These are phyloP conservation scores for Amauroascus verrucosus DNA, from an alignment of 2,329 filamentous ascomycete species.

Conservation along the genomic window DNA sequence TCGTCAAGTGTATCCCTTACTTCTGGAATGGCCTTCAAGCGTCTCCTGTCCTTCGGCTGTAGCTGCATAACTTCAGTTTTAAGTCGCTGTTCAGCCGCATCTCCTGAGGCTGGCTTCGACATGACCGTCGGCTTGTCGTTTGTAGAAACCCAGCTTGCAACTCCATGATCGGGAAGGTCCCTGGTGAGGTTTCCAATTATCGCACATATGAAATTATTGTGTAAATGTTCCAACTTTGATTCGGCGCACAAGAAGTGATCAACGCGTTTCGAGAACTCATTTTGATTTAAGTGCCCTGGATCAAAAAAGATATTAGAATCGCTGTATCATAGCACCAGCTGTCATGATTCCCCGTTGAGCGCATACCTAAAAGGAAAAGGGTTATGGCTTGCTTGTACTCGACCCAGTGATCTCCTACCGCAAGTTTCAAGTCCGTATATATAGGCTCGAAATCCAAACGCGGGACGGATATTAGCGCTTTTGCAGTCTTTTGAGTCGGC, in stretches of 20 bases:
- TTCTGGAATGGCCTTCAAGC: slow-evolving; percentile 46
- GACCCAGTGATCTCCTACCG: slow-evolving; percentile 50
- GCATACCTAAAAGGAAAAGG: slow-evolving; percentile 48
- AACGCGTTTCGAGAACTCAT: slow-evolving; percentile 48
- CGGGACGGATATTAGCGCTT: slow-evolving; percentile 44
- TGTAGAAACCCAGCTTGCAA: slow-evolving; percentile 55
- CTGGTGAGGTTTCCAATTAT: slow-evolving; percentile 50
- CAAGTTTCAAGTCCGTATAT: slow-evolving; percentile 51
- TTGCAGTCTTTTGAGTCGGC: slow-evolving; percentile 40
- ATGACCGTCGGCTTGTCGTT: slow-evolving; percentile 44
- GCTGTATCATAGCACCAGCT: background rate
- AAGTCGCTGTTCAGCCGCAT: slow-evolving; percentile 52
- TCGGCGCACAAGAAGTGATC: slow-evolving; percentile 46
- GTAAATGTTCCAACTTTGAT: slow-evolving; percentile 46
- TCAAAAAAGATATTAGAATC: slow-evolving; percentile 10
- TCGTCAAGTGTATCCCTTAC: slow-evolving; percentile 23
- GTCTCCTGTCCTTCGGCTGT: slow-evolving; percentile 48
- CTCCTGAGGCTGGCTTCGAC: slow-evolving; percentile 45
- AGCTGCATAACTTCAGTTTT: slow-evolving; percentile 56
- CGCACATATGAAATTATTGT: slow-evolving; percentile 52
- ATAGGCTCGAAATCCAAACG: slow-evolving; percentile 54
- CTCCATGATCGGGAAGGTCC: slow-evolving; percentile 52
- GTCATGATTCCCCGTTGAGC: slow-evolving; percentile 1
- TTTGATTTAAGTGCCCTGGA: slow-evolving; percentile 50
- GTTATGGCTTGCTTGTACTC: slow-evolving; percentile 51